A percentile compares a stretch with the other conserved stretches of the same genome.
Evolutionary conservation across 257 asterid species (phyloP).

Genomic region (Plantago ovata): DNA sequence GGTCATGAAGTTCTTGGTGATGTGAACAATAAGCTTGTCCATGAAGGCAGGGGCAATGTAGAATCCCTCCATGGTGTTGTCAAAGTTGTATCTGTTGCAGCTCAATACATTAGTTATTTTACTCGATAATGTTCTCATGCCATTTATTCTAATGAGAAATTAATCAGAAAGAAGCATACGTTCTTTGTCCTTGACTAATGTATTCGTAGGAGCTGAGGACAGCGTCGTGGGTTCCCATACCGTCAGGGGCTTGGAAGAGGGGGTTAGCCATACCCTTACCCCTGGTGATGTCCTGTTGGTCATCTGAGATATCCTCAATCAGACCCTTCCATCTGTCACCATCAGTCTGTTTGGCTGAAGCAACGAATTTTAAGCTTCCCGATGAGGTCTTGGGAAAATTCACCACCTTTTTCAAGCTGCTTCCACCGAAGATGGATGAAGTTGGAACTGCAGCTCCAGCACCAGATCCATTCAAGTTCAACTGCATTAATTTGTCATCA

Average conservation of each 20-base stretch:
- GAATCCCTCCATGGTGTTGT: slow-evolving; percentile 40
- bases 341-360: slow-evolving; percentile 28
- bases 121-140: too few relatives aligned
- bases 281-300: slow-evolving; percentile 56
- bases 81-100: slow-evolving; percentile 21
- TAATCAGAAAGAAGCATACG: slow-evolving; percentile 20
- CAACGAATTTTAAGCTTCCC: slow-evolving; percentile 27
- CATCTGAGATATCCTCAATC: slow-evolving; percentile 38
- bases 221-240: slow-evolving; percentile 54
- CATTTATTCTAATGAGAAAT: neutral
- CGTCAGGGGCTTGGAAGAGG: slow-evolving; percentile 55
- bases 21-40: slow-evolving; percentile 53
- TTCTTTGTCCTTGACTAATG: slow-evolving; percentile 44
- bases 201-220: slow-evolving; percentile 55
- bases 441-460: slow-evolving; percentile 33
- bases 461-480: slow-evolving; percentile 36
- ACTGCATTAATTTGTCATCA: slow-evolving; percentile 22
- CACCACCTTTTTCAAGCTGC: slow-evolving; percentile 32
- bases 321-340: slow-evolving; percentile 50
- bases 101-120: neutral
- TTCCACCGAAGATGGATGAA: slow-evolving; percentile 48
- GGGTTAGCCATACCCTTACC: slow-evolving; percentile 55
- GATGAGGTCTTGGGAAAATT: slow-evolving; percentile 21
- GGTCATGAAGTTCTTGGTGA: slow-evolving; percentile 51
- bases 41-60: slow-evolving; percentile 62